Evolutionary conservation across 768 basidiomycete genomes (phyloP), one percentile per base, ranked within the genome.

Genomic region (Rhodosporidiobolus odoratus): DNA sequence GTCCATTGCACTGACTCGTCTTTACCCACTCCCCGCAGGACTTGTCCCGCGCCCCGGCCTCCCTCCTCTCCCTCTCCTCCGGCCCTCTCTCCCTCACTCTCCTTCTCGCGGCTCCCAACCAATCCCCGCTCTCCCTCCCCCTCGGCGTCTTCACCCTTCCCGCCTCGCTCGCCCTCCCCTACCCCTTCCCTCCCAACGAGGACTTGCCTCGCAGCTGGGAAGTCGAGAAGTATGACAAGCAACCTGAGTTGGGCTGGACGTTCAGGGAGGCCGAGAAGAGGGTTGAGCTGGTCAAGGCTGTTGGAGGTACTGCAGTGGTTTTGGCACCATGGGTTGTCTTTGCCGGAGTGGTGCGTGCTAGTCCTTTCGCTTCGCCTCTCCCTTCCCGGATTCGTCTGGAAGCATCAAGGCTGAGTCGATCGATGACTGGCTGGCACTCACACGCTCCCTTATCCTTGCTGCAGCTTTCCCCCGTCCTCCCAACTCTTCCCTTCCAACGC

Each of bases 161-260:
- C 1, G 2, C 59, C 27, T 35, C 57, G 16, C 58, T 74, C 66
- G 58, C 52, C 27, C 60, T 70, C 37, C 58, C 73, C 17, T 62
- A 57, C 66, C 66, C 65, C 3, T 70, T 64, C 56, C 69, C 73
- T 5, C 66, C 74, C 23, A 53, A 58, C 34, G 40, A 48, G 17
- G 62, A 64, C 60, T 58, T 71, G 2, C 74, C 74, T 10, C 40
- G 27, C 19, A 65, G 62, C 17, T 76, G 76, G 76, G 72, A 75
- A 45, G 69, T 66, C 2, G 72, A 76, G 13, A 41, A 61, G 48
- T 76, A 71, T 59, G 17, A 2, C 2, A 13, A 23, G 10, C 50
- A 54, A 43, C 62, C 53, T 25, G 59, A 66, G 52, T 57, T 73
- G 34, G 19, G 43, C 2, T 76, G 74, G 76, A 76, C 74, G 10